Conservation (phyloP, 345 rosid genomes). For the Arabidopsis arenosa region DNA sequence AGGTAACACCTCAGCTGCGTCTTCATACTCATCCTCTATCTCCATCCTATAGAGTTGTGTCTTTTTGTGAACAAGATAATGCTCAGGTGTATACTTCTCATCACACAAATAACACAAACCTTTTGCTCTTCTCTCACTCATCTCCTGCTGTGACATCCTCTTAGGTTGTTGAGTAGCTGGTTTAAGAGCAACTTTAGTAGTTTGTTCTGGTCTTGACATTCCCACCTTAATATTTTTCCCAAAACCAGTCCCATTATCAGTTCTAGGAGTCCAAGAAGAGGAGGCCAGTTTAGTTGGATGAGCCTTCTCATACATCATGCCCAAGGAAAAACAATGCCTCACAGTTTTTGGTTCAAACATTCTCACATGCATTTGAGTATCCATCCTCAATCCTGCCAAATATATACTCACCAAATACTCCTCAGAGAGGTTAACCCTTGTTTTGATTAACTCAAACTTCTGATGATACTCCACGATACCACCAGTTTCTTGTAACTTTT, state of each 20-base stretch:
- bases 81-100: neutral
- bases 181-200: too few relatives aligned
- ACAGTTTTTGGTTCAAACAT: neutral
- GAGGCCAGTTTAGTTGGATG: too few relatives aligned
- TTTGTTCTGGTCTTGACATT: too few relatives aligned
- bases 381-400: neutral
- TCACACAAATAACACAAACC: neutral
- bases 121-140: neutral
- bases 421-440: neutral
- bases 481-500: neutral
- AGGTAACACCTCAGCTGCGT: rapidly evolving
- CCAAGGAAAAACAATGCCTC: neutral
- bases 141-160: too few relatives aligned
- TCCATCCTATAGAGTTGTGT: neutral
- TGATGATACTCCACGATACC: neutral
- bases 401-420: neutral
- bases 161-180: too few relatives aligned
- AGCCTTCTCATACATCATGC: neutral
- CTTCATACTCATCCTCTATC: neutral
- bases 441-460: neutral
- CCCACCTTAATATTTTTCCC: too few relatives aligned
- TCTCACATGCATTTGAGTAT: neutral
- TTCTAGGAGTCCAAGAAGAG: too few relatives aligned
- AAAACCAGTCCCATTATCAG: too few relatives aligned
- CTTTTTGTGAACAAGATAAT: neutral